A percentile compares a stretch with the other conserved stretches of the same genome.
Evolutionary conservation across 2,329 filamentous ascomycete genomes (phyloP).

Genomic region (Pseudogymnoascus destructans): DNA sequence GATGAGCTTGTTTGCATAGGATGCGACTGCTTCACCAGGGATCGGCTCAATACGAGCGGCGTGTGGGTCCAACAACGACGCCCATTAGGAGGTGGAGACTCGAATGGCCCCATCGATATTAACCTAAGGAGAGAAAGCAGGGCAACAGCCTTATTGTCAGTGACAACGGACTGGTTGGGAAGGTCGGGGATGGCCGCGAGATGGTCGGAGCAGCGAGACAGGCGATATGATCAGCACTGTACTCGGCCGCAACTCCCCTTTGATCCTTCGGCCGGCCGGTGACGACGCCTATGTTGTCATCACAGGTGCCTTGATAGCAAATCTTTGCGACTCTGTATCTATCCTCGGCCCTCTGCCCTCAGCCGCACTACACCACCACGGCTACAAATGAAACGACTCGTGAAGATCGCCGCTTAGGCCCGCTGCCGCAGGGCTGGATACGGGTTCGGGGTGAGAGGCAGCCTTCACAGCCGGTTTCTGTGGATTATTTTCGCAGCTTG

Average conservation of each 20-base stretch:
- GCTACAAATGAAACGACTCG: not conserved
- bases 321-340: not conserved
- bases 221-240: not conserved
- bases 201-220: not conserved
- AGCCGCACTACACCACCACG: not conserved
- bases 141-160: not conserved
- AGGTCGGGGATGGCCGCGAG: not conserved
- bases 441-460: not conserved
- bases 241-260: not conserved
- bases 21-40: not conserved
- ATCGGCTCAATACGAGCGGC: not conserved
- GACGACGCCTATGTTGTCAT: not conserved
- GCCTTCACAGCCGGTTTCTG: not conserved
- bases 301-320: not conserved
- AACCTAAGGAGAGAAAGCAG: not conserved
- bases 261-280: not conserved
- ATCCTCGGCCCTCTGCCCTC: not conserved
- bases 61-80: not conserved
- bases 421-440: not conserved
- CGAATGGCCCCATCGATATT: not conserved
- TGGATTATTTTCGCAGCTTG: not conserved
- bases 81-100: not conserved
- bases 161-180: not conserved
- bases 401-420: not conserved
- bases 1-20: not conserved